Conservation (phyloP, 805 yeast species). For the Phaffomyces antillensis region DNA sequence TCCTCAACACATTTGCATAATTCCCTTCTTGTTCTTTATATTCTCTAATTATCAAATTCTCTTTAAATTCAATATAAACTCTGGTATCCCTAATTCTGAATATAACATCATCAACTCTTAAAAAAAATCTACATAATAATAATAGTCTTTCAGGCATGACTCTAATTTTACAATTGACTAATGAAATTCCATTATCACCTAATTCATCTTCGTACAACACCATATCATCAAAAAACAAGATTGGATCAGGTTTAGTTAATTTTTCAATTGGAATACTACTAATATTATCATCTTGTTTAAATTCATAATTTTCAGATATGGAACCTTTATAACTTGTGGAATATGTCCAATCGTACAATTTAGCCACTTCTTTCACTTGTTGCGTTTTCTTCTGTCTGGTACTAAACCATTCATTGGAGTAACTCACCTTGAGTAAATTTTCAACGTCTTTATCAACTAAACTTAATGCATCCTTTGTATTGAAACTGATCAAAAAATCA, state of each 20-base stretch:
- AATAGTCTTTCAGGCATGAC: constrained; percentile 82
- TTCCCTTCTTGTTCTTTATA: constrained; percentile 60
- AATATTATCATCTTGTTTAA: constrained; percentile 23
- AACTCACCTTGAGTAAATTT: constrained; percentile 62
- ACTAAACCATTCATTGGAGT: constrained; percentile 75
- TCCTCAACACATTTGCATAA: constrained; percentile 38
- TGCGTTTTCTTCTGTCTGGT: constrained; percentile 28
- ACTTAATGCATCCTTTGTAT: constrained; percentile 69
- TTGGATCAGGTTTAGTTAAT: constrained; percentile 72
- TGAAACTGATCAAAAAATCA: constrained; percentile 51
- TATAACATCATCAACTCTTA: constrained; percentile 86
- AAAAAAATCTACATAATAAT: constrained; percentile 66
- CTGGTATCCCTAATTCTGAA: constrained; percentile 82
- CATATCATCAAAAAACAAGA: constrained; percentile 82
- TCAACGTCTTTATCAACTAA: constrained; percentile 48
- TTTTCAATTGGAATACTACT: constrained; percentile 62
- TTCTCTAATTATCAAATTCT: constrained; percentile 63
- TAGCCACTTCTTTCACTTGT: constrained; percentile 52
- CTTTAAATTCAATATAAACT: constrained; percentile 68
- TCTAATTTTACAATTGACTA: constrained; percentile 70
- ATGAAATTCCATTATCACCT: constrained; percentile 91
- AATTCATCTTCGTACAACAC: constrained; percentile 89
- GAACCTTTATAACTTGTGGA: constrained; percentile 74
- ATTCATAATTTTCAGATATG: constrained; percentile 12
- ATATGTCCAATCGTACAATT: constrained; percentile 97